Evolutionary conservation across 345 rosid genomes (phyloP).

Genomic region (Populus nigra): DNA sequence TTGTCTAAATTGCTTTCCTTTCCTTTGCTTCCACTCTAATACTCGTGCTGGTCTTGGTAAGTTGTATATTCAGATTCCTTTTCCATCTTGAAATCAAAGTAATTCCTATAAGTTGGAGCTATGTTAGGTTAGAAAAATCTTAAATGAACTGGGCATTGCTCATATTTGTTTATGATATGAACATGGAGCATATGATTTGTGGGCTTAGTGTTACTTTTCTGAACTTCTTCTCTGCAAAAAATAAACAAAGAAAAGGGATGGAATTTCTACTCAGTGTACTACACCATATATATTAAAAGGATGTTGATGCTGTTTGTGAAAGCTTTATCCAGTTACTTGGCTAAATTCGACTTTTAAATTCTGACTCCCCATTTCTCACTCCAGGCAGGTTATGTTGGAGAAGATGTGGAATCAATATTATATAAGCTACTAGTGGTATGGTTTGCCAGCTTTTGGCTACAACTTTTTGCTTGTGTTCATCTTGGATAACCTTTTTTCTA

Average conservation of each 20-base stretch:
- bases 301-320: neutral
- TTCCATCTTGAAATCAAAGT: neutral
- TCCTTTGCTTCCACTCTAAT: too few relatives aligned
- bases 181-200: neutral
- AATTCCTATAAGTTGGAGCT: neutral
- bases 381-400: slow-evolving; percentile 98
- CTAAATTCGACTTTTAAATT: neutral
- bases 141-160: neutral
- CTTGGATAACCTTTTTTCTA: neutral
- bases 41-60: neutral
- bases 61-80: neutral
- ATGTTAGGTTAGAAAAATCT: neutral
- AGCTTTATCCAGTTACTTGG: neutral
- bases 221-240: neutral
- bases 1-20: neutral
- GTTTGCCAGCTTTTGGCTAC: neutral
- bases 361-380: slow-evolving; percentile 8
- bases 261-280: neutral
- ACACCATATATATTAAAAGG: neutral
- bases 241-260: neutral
- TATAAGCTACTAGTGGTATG: slow-evolving; percentile 74
- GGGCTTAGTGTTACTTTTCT: neutral
- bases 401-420: slow-evolving; percentile 91
- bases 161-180: neutral
- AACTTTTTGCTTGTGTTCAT: neutral